Percentiles rank a stretch among this genome's conserved stretches.
These are phyloP conservation scores for Diospyros lotus DNA, from an alignment of 148 eudicot genomes.

Conservation along the genomic window DNA sequence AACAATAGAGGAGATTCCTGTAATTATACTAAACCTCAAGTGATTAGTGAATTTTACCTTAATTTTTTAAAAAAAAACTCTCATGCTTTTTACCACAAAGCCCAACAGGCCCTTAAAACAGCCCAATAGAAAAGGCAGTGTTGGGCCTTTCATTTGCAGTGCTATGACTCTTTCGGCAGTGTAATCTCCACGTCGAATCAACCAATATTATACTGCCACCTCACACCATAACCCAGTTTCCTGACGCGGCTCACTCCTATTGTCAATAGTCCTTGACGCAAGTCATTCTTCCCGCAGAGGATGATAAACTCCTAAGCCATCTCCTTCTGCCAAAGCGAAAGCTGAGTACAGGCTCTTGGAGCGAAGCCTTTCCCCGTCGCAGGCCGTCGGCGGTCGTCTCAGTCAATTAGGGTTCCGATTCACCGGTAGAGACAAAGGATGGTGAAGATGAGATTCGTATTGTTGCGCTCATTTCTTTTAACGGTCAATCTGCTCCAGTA, in stretches of 20 bases:
- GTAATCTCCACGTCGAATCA: background rate
- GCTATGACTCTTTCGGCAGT: too few relatives aligned
- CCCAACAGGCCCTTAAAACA: too few relatives aligned
- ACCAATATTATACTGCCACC: constrained; percentile 2
- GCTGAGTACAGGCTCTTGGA: background rate
- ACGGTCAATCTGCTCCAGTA: constrained; percentile 20
- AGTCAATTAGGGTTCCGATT: constrained; percentile 13
- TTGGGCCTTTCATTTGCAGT: too few relatives aligned
- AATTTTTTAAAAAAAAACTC: too few relatives aligned
- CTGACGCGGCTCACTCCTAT: background rate
- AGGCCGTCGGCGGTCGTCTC: background rate
- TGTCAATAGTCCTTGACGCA: background rate
- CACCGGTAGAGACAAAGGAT: background rate
- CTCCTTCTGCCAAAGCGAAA: background rate
- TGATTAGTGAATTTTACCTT: too few relatives aligned
- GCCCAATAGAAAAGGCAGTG: too few relatives aligned
- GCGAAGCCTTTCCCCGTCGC: background rate
- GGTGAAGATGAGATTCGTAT: constrained; percentile 23
- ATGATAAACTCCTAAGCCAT: background rate
- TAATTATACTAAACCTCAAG: too few relatives aligned
- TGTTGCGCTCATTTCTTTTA: constrained; percentile 18
- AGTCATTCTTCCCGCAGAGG: background rate
- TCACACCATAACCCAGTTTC: background rate
- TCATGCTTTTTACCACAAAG: too few relatives aligned
- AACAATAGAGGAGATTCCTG: too few relatives aligned